Evolutionary conservation across 441 rosid species (phyloP).

Genomic region (Syzygium syzygioides): DNA sequence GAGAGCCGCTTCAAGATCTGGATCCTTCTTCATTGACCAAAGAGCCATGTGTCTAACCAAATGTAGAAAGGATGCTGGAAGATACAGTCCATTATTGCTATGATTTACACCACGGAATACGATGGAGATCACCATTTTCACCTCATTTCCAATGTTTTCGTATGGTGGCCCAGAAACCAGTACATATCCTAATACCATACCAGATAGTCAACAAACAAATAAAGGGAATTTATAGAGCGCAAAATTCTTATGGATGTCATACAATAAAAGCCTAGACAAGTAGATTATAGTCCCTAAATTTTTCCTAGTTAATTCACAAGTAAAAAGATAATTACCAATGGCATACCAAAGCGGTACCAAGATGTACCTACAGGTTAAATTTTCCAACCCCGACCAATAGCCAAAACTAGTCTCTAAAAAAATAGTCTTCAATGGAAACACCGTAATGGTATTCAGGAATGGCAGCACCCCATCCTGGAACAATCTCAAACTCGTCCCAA

Average conservation of each 20-base stretch:
- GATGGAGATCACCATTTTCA: neutral
- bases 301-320: neutral
- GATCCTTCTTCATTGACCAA: conserved; percentile 88
- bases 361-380: neutral
- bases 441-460: neutral
- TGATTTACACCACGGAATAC: neutral
- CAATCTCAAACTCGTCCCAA: neutral
- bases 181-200: neutral
- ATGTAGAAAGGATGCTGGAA: neutral
- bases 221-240: neutral
- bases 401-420: neutral
- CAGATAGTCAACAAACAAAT: neutral
- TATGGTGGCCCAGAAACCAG: neutral
- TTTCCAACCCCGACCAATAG: neutral
- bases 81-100: neutral
- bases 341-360: neutral
- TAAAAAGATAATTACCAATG: neutral
- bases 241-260: neutral
- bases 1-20: conserved; percentile 73
- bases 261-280: neutral
- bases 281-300: neutral
- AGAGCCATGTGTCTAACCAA: conserved; percentile 23
- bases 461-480: fast-evolving
- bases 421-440: neutral
- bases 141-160: neutral